Percentiles rank a stretch among this genome's conserved stretches.
Conservation (phyloP, 2,329 filamentous ascomycete genomes). For the Elsinoe batatas region DNA sequence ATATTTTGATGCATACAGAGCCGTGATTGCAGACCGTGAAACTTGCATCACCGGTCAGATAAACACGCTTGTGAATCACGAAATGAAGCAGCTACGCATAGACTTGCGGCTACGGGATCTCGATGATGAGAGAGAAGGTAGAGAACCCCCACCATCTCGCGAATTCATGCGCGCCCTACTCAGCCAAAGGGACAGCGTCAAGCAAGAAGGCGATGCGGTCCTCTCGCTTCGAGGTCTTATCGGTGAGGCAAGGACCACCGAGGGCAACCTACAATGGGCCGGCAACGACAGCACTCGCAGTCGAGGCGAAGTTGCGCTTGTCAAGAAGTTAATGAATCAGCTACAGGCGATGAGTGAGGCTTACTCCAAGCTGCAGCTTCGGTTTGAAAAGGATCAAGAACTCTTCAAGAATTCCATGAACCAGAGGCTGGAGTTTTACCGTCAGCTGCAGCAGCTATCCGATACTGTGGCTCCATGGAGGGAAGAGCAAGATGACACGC, state of each 20-base stretch:
- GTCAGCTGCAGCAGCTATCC: constrained; percentile 81
- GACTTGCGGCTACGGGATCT: constrained; percentile 39
- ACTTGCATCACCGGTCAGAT: constrained; percentile 64
- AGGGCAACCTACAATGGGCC: constrained; percentile 50
- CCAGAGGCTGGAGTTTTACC: constrained; percentile 76
- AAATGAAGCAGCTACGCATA: constrained; percentile 44
- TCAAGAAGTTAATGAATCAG: constrained; percentile 51
- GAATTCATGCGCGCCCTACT: constrained; percentile 46
- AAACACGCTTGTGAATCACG: constrained; percentile 66
- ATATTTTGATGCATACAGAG: constrained; percentile 69
- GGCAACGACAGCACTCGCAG: constrained; percentile 45
- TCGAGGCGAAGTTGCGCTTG: constrained; percentile 53
- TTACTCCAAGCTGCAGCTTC: constrained; percentile 43
- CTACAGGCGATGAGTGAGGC: constrained; percentile 44
- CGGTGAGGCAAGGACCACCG: constrained; percentile 56
- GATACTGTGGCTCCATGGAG: constrained; percentile 73
- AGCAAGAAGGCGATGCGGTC: constrained; percentile 41
- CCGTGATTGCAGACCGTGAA: constrained; percentile 67
- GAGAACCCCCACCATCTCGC: constrained; percentile 37
- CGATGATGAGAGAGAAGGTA: neutral
- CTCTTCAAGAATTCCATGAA: constrained; percentile 74
- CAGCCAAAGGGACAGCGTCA: constrained; percentile 35
- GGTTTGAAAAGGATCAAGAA: constrained; percentile 61
- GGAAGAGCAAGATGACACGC: constrained; percentile 47
- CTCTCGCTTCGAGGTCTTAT: constrained; percentile 63